Base-by-base conservation (phyloP, 129 eudicot species). In the Arctium lappa region DNA sequence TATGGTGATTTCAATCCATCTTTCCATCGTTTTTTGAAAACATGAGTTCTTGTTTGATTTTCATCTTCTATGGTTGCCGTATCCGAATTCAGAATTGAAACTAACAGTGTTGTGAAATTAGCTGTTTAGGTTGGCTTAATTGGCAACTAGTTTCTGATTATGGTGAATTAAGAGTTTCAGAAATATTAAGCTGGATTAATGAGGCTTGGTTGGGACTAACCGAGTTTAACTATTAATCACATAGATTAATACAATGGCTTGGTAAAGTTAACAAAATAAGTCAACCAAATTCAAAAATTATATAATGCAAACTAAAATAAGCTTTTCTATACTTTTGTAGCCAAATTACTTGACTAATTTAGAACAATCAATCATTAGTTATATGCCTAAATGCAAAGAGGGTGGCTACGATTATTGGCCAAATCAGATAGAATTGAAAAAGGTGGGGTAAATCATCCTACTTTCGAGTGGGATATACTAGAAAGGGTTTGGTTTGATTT, bases 1-100 rank as follows among this genome's bases (percentile, higher is more conserved):
- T 56, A 56, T 16, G 63, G 31, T 30, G 2, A 44, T 79, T 68
- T 69, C n/a, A 27, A 65, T 27, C 7, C 44, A 15, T 31, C 39
- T 11, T 69, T 30, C 34, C 44, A 9, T 15, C 0, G 1, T 69
- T 16, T 69, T 50, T 50, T 39, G 16, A 16, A 46, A 16, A n/a
- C 12, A 34, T 34, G 71, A 71, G 13, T 48, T 70, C 8, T 44
- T 46, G 68, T 75, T 31, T 75, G 65, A 34, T 30, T 48, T 22
- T 76, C 36, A 76, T 44, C 44, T 76, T 76, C 79, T 48, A 32
- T 29, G 15, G 5, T 32, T 1, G 13, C 79, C 32, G 15, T 32
- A 75, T 48, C 68, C 27, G 48, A 42, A 75, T 44, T 75, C 68
- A 46, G 8, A 75, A 46, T 46, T 48, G 39, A 75, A 75, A 75